phyloP scores from a whole-genome alignment of 1,139 yeast species.

The Geotrichum reessii region DNA sequence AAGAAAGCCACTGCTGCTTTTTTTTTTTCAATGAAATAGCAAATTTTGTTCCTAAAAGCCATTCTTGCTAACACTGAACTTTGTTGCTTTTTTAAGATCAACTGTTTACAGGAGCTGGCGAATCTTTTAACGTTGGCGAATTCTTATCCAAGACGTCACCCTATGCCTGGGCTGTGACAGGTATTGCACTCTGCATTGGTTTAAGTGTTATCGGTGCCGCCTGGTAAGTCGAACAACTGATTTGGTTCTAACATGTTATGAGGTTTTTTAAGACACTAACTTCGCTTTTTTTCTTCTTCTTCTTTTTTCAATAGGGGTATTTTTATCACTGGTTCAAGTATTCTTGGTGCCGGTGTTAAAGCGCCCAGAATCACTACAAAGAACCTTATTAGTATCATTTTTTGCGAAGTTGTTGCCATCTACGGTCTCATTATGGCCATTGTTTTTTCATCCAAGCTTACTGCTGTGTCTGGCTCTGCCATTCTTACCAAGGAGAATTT shows the following conservation, averaged over 20 bases:
- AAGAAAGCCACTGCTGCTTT: background rate
- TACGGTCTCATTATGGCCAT: constrained; percentile 97
- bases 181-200: constrained; percentile 91
- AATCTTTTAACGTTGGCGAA: constrained; percentile 81
- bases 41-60: background rate
- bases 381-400: constrained; percentile 91
- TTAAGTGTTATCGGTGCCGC: constrained; percentile 96
- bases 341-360: constrained; percentile 96
- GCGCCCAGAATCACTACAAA: constrained; percentile 97
- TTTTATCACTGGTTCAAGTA: constrained; percentile 89
- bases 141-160: constrained; percentile 85
- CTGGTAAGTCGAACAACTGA: constrained; percentile 45
- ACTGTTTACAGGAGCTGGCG: constrained; percentile 89
- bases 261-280: background rate
- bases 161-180: constrained; percentile 93
- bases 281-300: background rate
- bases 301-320: constrained; percentile 80
- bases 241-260: background rate
- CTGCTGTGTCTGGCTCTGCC: constrained; percentile 57
- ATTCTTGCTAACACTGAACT: constrained; percentile 21
- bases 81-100: constrained; percentile 43
- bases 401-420: constrained; percentile 98
- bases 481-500: constrained; percentile 76
- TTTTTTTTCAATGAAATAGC: background rate
- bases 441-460: constrained; percentile 86